phyloP scores from a whole-genome alignment of 176 grass and related monocot genomes.

The Aegilops speltoides region DNA sequence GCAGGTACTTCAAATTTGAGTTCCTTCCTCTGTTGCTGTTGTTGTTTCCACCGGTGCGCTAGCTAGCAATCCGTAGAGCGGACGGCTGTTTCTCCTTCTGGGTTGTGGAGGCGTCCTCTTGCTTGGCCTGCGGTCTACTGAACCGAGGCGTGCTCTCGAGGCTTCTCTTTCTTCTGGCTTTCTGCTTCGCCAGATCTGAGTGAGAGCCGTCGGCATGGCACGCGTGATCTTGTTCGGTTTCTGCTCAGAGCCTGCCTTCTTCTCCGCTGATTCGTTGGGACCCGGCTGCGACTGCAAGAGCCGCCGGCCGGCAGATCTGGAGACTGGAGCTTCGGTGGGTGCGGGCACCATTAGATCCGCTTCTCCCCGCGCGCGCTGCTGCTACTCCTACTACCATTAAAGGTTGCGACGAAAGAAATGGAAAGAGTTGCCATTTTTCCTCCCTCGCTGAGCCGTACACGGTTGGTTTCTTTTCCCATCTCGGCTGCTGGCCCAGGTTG shows the following conservation, averaged over 20 bases:
- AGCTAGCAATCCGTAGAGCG: neutral
- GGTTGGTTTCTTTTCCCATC: conserved; percentile 21
- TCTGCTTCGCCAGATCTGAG: conserved; percentile 5
- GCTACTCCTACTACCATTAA: neutral
- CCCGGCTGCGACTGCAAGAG: neutral
- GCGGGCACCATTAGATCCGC: neutral
- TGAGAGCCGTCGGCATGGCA: neutral
- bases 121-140: neutral
- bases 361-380: neutral
- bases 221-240: neutral
- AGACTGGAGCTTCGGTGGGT: neutral
- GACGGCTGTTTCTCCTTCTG: neutral
- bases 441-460: neutral
- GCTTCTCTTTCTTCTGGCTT: neutral
- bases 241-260: neutral
- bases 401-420: neutral
- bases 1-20: conserved; percentile 17
- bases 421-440: neutral
- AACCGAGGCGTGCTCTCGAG: neutral
- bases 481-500: conserved; percentile 16
- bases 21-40: neutral
- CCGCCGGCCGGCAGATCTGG: conserved; percentile 24
- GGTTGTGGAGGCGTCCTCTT: neutral
- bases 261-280: neutral
- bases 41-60: neutral